Evolutionary conservation across 139 green algal genomes (phyloP).

Genomic region (Gonium pectorale): DNA sequence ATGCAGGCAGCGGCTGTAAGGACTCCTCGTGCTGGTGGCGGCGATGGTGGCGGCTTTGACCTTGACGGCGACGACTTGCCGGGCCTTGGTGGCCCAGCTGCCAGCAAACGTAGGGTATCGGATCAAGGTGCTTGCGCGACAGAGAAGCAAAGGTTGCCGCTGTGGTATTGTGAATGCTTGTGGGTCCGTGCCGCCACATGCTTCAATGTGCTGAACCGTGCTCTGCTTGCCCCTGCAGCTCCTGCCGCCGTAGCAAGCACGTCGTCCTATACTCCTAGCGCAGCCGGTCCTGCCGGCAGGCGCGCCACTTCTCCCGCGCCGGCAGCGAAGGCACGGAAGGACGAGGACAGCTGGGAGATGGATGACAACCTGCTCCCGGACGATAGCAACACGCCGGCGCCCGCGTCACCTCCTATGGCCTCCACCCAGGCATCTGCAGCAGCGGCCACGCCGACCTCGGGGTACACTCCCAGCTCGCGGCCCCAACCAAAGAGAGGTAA

Average conservation of each 20-base stretch:
- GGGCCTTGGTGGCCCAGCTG: slow-evolving; percentile 19
- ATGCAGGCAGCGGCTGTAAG: neutral
- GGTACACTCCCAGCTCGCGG: slow-evolving; percentile 25
- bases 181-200: no score
- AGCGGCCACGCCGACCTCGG: neutral
- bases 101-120: no score
- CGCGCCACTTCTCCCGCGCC: no score
- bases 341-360: slow-evolving; percentile 47
- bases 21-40: neutral
- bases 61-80: slow-evolving; percentile 41
- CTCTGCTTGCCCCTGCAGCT: neutral
- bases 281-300: no score
- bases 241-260: no score
- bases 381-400: neutral
- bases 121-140: no score
- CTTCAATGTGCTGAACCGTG: neutral
- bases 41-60: slow-evolving; percentile 2
- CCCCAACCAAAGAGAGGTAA: no score
- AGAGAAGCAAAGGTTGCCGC: no score
- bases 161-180: no score
- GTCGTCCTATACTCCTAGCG: no score
- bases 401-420: neutral
- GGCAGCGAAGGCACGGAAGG: neutral
- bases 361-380: slow-evolving; percentile 53
- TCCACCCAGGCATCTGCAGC: neutral